These are phyloP conservation scores for Lachnellula occidentalis DNA, from an alignment of 2,329 filamentous ascomycete genomes.

Conservation along the genomic window DNA sequence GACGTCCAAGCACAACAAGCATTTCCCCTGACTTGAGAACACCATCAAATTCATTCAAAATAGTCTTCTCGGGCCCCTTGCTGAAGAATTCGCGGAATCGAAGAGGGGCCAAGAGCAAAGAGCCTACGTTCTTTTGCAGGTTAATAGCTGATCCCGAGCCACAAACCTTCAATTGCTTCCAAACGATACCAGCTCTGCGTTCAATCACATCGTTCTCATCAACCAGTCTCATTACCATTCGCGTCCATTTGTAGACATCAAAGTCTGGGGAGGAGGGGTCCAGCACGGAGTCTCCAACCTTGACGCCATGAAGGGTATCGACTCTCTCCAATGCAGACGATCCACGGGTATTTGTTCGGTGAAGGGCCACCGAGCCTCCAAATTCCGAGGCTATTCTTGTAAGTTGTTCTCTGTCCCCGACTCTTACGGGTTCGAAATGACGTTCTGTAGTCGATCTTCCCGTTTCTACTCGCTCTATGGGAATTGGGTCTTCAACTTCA, in stretches of 20 bases:
- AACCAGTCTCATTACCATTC: slow-evolving; percentile 37
- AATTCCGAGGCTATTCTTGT: slow-evolving; percentile 25
- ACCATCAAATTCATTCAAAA: slow-evolving; percentile 60
- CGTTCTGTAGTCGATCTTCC: slow-evolving; percentile 15
- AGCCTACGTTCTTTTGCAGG: slow-evolving; percentile 61
- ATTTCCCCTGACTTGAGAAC: slow-evolving; percentile 60
- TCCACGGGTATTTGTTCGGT: slow-evolving; percentile 10
- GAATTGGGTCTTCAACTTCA: slow-evolving; percentile 1
- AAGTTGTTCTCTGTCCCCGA: slow-evolving; percentile 25
- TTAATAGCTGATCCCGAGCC: slow-evolving; percentile 63
- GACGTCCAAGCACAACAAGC: slow-evolving; percentile 62
- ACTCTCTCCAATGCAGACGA: slow-evolving; percentile 11
- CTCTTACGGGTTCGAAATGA: slow-evolving; percentile 21
- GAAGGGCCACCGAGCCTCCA: slow-evolving; percentile 8
- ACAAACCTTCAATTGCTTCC: slow-evolving; percentile 59
- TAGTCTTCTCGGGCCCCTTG: slow-evolving; percentile 48
- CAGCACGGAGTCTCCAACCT: slow-evolving; percentile 42
- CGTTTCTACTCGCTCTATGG: slow-evolving; percentile 9
- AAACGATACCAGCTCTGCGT: slow-evolving; percentile 54
- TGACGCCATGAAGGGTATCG: slow-evolving; percentile 34
- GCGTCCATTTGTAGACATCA: slow-evolving; percentile 45
- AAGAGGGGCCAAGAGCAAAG: slow-evolving; percentile 52
- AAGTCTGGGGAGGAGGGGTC: slow-evolving; percentile 48
- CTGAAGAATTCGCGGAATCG: slow-evolving; percentile 51
- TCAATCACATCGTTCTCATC: slow-evolving; percentile 50